Base-by-base conservation (phyloP, 1,139 yeast genomes). In the Debaryomyces robertsiae region DNA sequence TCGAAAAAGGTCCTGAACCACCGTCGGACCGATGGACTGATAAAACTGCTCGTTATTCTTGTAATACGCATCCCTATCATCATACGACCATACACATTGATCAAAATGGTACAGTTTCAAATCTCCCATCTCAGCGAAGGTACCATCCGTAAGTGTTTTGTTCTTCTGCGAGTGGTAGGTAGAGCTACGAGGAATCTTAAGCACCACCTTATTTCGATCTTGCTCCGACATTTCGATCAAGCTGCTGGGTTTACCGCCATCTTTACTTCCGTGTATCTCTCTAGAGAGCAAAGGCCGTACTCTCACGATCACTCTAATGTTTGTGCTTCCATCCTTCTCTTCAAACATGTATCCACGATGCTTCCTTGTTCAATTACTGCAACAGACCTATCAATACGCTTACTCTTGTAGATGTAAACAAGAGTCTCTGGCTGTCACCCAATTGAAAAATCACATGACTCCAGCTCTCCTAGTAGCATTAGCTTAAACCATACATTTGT, bases 1-100 rank as follows among this genome's bases (percentile, higher is more conserved):
- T 42, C 73, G 73, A 49, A 84, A 69, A 27, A 82, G 75, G 53
- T 84, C 88, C 23, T 75, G 71, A n/a, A 85, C 61, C 44, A 82
- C 66, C 31, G 77, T 80, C 3, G 73, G 69, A 0, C 90, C 93
- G 4, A 81, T 67, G 10, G 65, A 61, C 3, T 61, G 52, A 53
- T 82, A 85, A 10, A 84, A 77, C 3, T 59, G 57, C 6, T 53
- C 40, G 53, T 84, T 89, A 38, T 69, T 69, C 3, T 72, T 69
- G 54, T 64, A 79, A 41, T 66, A 50, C 1, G 51, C 40, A 34
- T 66, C 67, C 0, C 46, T 32, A 1, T 56, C 39, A 43, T 77
- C 67, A 40, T 65, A 69, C 1, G 88, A 82, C 81, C 85, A 80
- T 10, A 83, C 61, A 2, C 83, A 72, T 30, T 73, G 75, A 50